Percentiles rank a stretch among this genome's conserved stretches.
Conservation (phyloP, 225 moss, liverwort and hornwort species). For the Straminergon stramineum region DNA sequence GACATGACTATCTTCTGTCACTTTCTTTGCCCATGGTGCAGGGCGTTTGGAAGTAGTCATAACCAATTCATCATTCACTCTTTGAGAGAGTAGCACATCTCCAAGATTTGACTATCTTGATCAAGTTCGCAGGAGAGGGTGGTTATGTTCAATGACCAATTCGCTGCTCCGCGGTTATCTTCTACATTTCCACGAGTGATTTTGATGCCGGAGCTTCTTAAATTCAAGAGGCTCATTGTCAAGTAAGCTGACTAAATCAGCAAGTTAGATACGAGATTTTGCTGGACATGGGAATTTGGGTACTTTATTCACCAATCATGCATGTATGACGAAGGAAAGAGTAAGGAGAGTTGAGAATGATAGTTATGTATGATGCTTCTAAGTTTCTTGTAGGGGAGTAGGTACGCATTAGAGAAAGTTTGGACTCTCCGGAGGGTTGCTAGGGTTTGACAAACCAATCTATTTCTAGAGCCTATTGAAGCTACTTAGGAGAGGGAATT, state of each 20-base stretch:
- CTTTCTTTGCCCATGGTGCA: background rate
- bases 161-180: background rate
- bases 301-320: background rate
- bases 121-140: background rate
- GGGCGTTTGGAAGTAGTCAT: background rate
- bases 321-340: background rate
- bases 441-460: too few species aligned
- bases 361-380: background rate
- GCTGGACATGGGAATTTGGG: background rate
- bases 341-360: background rate
- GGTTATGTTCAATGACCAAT: background rate
- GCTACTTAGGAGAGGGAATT: too few species aligned
- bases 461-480: too few species aligned
- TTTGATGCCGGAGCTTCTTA: background rate
- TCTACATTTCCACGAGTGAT: background rate
- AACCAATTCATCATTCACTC: background rate
- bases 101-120: background rate
- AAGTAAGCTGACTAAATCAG: background rate
- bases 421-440: too few species aligned
- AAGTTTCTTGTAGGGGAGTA: background rate
- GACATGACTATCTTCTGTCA: background rate
- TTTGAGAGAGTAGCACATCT: background rate
- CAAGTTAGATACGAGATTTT: background rate
- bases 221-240: background rate
- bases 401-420: too few species aligned